Evolutionary conservation across 805 yeast species (phyloP).

Genomic region (Yarrowia porcina): DNA sequence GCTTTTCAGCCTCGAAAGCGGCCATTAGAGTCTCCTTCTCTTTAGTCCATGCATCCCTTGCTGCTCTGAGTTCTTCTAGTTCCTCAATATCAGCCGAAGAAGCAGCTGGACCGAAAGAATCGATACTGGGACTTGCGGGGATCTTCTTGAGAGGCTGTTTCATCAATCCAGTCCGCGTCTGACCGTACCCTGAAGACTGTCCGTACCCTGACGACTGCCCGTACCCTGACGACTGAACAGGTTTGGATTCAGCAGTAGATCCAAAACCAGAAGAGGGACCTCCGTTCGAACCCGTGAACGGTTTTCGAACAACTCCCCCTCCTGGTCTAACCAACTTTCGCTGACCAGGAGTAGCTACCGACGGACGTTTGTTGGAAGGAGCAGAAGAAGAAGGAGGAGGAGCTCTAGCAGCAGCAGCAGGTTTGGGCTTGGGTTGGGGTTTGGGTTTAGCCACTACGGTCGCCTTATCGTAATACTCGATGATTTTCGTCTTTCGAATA

Average conservation of each 20-base stretch:
- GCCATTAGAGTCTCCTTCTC: conserved; percentile 44
- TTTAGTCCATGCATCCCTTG: conserved; percentile 41
- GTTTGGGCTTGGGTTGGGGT: conserved; percentile 34
- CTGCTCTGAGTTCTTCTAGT: conserved; percentile 50
- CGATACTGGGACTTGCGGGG: conserved; percentile 8
- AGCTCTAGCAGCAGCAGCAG: conserved; percentile 28
- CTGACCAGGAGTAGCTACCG: conserved; percentile 17
- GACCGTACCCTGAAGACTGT: conserved; percentile 19
- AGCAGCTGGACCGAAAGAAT: not conserved
- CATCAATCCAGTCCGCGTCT: conserved; percentile 7
- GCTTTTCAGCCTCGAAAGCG: conserved; percentile 35
- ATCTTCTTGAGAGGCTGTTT: conserved; percentile 27
- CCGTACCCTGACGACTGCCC: conserved; percentile 15
- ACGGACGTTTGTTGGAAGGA: conserved; percentile 26
- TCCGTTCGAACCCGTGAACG: not conserved
- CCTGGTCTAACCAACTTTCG: conserved; percentile 9
- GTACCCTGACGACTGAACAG: conserved; percentile 5
- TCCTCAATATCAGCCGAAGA: conserved; percentile 44
- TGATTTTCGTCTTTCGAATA: conserved; percentile 65
- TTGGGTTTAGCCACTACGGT: conserved; percentile 49
- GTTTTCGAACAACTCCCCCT: not conserved
- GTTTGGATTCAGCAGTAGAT: not conserved
- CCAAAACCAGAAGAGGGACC: conserved; percentile 11
- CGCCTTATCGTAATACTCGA: conserved; percentile 54
- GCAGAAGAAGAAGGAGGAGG: conserved; percentile 28